These are phyloP conservation scores for Sclerotinia borealis DNA, from an alignment of 2,329 filamentous ascomycete genomes.

Conservation along the genomic window DNA sequence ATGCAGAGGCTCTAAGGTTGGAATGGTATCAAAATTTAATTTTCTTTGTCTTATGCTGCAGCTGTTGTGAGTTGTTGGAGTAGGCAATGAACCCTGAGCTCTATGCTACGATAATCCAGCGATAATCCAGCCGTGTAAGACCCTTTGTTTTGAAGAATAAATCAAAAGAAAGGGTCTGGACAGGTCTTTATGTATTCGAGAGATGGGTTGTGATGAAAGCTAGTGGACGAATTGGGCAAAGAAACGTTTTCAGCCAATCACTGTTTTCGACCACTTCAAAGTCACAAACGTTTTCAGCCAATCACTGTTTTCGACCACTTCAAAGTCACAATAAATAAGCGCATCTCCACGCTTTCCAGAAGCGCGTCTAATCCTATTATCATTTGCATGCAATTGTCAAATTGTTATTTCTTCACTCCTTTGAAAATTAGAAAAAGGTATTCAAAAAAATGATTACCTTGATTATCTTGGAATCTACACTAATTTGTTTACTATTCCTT, in stretches of 20 bases:
- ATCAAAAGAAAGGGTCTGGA: conserved; percentile 27
- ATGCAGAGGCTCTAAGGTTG: conserved; percentile 23
- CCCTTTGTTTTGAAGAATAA: conserved; percentile 28
- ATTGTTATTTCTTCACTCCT: background rate
- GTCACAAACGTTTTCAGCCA: conserved; percentile 31
- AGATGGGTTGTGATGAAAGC: conserved; percentile 9
- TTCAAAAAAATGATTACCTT: background rate
- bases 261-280: conserved; percentile 24
- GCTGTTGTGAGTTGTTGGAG: conserved; percentile 8
- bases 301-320: conserved; percentile 26
- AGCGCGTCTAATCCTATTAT: background rate
- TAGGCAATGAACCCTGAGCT: conserved; percentile 15
- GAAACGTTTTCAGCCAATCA: conserved; percentile 30
- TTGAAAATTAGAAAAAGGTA: background rate
- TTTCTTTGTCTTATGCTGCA: conserved; percentile 12
- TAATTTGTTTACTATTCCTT: background rate
- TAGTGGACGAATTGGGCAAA: conserved; percentile 23
- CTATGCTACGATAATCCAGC: conserved; percentile 13
- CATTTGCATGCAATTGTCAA: background rate
- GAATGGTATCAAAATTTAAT: conserved; percentile 12
- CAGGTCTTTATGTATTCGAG: conserved; percentile 31
- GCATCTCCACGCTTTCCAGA: conserved; percentile 4
- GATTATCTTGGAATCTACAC: background rate
- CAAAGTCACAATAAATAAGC: conserved; percentile 5
- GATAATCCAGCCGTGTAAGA: conserved; percentile 15